Evolutionary conservation across 2,329 filamentous ascomycete species (phyloP).

Genomic region (Akanthomyces muscarius): DNA sequence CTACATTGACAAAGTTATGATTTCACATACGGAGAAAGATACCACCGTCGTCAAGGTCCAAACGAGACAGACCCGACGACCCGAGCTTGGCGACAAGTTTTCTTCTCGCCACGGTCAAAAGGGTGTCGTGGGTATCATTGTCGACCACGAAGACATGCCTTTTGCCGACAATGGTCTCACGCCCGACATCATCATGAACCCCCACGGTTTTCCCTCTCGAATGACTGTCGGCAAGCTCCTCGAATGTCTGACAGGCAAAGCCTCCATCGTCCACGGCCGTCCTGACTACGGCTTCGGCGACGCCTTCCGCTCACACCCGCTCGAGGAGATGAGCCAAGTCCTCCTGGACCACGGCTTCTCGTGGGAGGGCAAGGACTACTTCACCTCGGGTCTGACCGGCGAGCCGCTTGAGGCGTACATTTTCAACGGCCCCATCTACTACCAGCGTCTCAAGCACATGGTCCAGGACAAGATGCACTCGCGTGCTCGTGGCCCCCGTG

Average conservation of each 20-base stretch:
- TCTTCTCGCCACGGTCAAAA: conserved; percentile 98
- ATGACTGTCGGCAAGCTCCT: conserved; percentile 99
- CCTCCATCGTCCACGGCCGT: conserved; percentile 77
- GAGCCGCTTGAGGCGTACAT: conserved; percentile 93
- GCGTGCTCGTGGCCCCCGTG: conserved; percentile 81
- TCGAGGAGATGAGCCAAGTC: conserved; percentile 84
- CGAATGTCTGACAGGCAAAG: conserved; percentile 91
- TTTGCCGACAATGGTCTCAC: conserved; percentile 87
- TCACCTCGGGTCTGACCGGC: conserved; percentile 91
- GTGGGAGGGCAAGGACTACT: conserved; percentile 95
- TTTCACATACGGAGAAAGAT: conserved; percentile 84
- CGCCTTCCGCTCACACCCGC: conserved; percentile 75
- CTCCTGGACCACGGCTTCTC: conserved; percentile 87
- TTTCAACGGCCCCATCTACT: conserved; percentile 98
- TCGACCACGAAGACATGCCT: conserved; percentile 93
- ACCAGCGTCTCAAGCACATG: conserved; percentile 99
- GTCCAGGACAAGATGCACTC: conserved; percentile 99
- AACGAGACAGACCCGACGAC: conserved; percentile 89
- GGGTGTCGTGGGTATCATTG: conserved; percentile 94
- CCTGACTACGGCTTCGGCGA: conserved; percentile 82
- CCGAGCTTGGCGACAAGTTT: conserved; percentile 97
- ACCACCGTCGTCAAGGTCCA: conserved; percentile 88
- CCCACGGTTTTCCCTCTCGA: conserved; percentile 97
- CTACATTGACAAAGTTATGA: conserved; percentile 95
- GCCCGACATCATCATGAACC: conserved; percentile 99